These are phyloP conservation scores for Pythium myriotylum DNA, from an alignment of 352 stramenopile species.

Conservation along the genomic window DNA sequence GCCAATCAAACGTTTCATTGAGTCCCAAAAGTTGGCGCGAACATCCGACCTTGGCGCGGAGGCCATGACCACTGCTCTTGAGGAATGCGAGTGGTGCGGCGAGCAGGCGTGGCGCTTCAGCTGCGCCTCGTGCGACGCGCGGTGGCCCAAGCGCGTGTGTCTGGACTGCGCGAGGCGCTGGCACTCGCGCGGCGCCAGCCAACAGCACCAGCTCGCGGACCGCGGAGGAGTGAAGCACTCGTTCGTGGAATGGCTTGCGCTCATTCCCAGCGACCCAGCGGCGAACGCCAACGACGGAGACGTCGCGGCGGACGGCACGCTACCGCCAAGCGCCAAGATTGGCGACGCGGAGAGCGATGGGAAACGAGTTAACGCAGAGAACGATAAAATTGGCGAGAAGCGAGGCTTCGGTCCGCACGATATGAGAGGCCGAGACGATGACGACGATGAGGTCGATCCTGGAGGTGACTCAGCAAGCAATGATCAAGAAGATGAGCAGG, in stretches of 20 bases:
- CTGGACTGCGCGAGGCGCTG: constrained; percentile 34
- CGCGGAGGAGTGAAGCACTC: constrained; percentile 21
- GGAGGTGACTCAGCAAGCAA: too few species aligned
- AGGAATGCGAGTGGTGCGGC: constrained; percentile 40
- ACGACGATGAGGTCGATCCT: background rate
- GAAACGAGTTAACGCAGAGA: background rate
- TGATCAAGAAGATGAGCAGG: constrained; percentile 1
- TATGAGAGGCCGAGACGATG: constrained; percentile 8
- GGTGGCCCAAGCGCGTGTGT: constrained; percentile 34
- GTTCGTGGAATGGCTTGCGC: constrained; percentile 27
- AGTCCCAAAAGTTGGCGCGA: constrained; percentile 13
- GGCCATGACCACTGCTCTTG: background rate
- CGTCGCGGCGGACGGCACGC: background rate
- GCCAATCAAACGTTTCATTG: constrained; percentile 32
- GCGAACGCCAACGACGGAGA: background rate
- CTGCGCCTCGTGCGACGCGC: constrained; percentile 41
- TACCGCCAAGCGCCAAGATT: too few species aligned
- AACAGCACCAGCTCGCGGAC: constrained; percentile 33
- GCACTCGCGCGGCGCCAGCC: constrained; percentile 45
- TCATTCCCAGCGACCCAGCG: background rate
- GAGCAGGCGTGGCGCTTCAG: constrained; percentile 36
- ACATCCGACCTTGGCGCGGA: constrained; percentile 11
- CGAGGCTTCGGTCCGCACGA: background rate
- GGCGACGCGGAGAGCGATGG: background rate
- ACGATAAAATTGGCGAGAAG: background rate